Evolutionary conservation across 2,329 filamentous ascomycete genomes (phyloP), one percentile per base, ranked within the genome.

Genomic region (Colletotrichum nymphaeae): DNA sequence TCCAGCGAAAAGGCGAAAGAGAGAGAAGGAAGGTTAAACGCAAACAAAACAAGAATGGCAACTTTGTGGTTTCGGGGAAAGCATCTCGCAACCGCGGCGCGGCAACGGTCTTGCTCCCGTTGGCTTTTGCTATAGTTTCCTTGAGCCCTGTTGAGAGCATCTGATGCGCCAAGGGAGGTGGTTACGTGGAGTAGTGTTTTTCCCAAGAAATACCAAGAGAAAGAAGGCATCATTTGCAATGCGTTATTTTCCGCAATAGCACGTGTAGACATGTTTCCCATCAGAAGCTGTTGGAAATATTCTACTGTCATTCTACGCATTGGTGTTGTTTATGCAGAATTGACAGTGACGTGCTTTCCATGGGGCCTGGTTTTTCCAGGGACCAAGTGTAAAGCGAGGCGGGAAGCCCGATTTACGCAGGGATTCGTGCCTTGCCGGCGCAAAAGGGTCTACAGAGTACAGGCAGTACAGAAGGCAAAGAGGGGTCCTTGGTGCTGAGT

Each of bases 371-470:
- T 66, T 57, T 56, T 42, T 16, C 32, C 22, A 35, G 24, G 32
- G 52, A 32, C 55, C 7, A 53, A 26, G 52, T 55, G 16, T 55
- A 70, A 52, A 49, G 70, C 67, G 37, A 69, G 59, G 67, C 69
- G 67, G 65, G 66, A 70, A 70, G 49, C 56, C 67, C 60, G 70
- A 73, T 70, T 70, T n/a, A 66, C 70, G 57, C 70, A 73, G 70
- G 70, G 67, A 66, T 73, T 56, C 26, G 60, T 56, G 63, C 49
- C 63, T 37, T 65, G 63, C 63, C 32, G 37, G 55, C 63, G 32
- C 52, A 14, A 5, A 11, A 30, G 32, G 52, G 52, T 57, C 55
- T 28, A 32, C 19, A 28, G 53, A 16, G 24, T 22, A 7, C 2
- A 28, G 24, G 16, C 30, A 32, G 6, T 6, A 32, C 9, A 32